Evolutionary conservation across 2,329 filamentous ascomycete species (phyloP), one percentile per base, ranked within the genome.

Genomic region (Trichoderma aggressivum): DNA sequence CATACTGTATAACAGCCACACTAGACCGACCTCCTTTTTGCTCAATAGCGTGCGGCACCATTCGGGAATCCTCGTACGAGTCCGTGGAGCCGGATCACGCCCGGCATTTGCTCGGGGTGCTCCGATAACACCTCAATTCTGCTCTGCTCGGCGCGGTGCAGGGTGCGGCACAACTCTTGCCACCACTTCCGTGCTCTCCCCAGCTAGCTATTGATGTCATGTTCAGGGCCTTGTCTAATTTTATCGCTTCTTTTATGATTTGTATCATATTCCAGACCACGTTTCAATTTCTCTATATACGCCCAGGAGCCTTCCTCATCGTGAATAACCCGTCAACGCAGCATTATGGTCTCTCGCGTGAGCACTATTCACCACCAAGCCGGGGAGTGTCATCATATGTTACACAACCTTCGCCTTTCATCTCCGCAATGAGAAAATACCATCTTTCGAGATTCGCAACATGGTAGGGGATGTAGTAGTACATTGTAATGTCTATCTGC

Each of bases 401-500:
- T 12, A 36, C 36, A 34, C 43, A 59, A 59, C 4, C 28, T 12
- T 32, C 56, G 21, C 21, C 47, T 24, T 53, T 53, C 47, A 53
- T 53, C 47, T 24, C 47, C 47, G 3, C 30, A 36, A 34, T 10
- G 30, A 55, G 21, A 34, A 18, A 18, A 39, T 53, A 16, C 4
- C 18, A 28, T n/a, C 14, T 5, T 55, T 55, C 36, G 16, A 39
- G 6, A 55, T 28, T 28, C 14, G 39, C 24, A 30, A 6, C 28
- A 66, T n/a, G 14, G 24, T 66, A 58, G 63, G 21, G 32, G 50
- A 43, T 66, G n/a, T 61, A 69, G 39, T 69, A 62, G 50, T 70
- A 70, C 67, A 70, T 55, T 70, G 60, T 70, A 70, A 34, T 56
- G 32, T 63, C 67, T 70, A 70, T 70, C 67, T 70, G 50, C 30